Evolutionary conservation across 108 stramenopile genomes (phyloP), one percentile per base, ranked within the genome.

Genomic region (Cyclostephanos invisitatus): DNA sequence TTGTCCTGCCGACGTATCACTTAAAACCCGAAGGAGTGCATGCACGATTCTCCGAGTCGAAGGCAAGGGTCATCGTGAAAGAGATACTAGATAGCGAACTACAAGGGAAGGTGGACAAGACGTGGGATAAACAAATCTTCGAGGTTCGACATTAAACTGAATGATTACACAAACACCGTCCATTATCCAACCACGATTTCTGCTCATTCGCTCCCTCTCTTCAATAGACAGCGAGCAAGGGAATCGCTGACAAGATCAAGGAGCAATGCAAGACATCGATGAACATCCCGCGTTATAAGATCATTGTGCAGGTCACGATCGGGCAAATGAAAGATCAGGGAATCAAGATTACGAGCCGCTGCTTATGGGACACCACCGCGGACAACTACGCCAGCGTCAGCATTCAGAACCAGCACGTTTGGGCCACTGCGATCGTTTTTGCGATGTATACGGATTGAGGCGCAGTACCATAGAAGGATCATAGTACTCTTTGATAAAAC

Each of bases 241-340:
- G 62, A 7, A 84, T 90, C 55, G 86, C 85, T 11, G 86, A 89
- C 59, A 84, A 72, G 56, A 84, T 90, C 5, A 80, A 84, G 37
- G 83, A 84, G 49, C 73, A 77, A 57, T 79, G 85, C 27, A 89
- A 78, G 35, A 56, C 72, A 22, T 35, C 44, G 22, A 64, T 86
- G 42, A 27, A 85, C 49, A 64, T 77, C 37, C 83, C 85, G 22
- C 81, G 89, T 29, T 89, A 86, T 48, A 91, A 91, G 47, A 62
- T 89, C 6, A 46, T 89, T 22, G 86, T 86, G 14, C 90, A 91
- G 48, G 87, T 87, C 7, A 87, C 85, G 3, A 73, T 89, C 59
- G 90, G 90, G 7, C 70, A 87, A 64, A 83, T 67, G 72, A 86
- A 86, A 60, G 85, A 89, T 55, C 90, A 91, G 59, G 88, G 90